Conservation (phyloP, 2,329 filamentous ascomycete genomes). For the Hypoxylon sp. region DNA sequence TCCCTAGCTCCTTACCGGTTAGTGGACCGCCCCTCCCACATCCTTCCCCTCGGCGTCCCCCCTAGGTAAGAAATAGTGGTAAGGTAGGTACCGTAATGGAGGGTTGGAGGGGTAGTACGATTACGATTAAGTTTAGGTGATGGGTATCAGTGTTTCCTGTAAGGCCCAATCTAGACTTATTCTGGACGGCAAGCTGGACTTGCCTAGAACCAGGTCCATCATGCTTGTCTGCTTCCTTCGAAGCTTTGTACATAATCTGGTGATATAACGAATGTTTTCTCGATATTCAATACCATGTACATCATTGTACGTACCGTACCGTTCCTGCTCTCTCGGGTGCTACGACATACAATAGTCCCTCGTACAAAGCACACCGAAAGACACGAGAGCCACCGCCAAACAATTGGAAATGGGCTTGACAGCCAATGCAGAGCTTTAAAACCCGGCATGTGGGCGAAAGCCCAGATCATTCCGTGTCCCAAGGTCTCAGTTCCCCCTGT, state of each 20-base stretch:
- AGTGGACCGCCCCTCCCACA: conserved; percentile 3
- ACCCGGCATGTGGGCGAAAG: conserved; percentile 31
- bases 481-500: conserved; percentile 13
- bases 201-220: conserved; percentile 32
- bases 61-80: background rate
- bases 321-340: background rate
- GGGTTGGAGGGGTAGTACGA: conserved; percentile 38
- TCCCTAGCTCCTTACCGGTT: conserved; percentile 10
- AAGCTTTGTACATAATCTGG: conserved; percentile 23
- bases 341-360: background rate
- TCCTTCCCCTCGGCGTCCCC: conserved; percentile 22
- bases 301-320: conserved; percentile 21
- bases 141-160: conserved; percentile 23
- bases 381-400: conserved; percentile 26
- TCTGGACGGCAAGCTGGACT: conserved; percentile 15
- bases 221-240: background rate
- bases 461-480: conserved; percentile 32
- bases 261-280: conserved; percentile 25
- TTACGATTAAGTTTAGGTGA: conserved; percentile 41
- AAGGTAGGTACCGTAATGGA: background rate
- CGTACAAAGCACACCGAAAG: conserved; percentile 27
- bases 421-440: conserved; percentile 35
- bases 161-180: conserved; percentile 35
- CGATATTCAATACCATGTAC: conserved; percentile 27
- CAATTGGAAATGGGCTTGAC: conserved; percentile 26